Evolutionary conservation across 495 filamentous ascomycete genomes (phyloP).

Genomic region (Neurospora pannonica): DNA sequence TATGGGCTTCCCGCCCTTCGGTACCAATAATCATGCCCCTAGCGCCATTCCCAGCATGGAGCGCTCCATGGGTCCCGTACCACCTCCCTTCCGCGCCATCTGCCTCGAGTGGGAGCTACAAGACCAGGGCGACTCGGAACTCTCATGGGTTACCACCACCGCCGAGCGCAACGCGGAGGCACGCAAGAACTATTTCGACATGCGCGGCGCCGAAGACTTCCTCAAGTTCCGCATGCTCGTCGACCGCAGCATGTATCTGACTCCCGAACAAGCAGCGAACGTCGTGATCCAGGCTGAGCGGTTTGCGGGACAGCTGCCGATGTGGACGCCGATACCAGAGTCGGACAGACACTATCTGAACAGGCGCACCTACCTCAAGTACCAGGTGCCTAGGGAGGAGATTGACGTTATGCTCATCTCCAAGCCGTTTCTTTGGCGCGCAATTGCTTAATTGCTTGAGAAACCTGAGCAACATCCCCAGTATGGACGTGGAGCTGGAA

Average conservation of each 20-base stretch:
- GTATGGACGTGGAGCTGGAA: too few species aligned
- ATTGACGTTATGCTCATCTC: background rate
- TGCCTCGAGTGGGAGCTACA: background rate
- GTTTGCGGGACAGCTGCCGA: background rate
- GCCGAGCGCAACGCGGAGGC: background rate
- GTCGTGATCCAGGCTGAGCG: background rate
- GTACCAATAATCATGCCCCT: background rate
- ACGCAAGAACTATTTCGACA: constrained; percentile 27
- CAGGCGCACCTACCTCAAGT: background rate
- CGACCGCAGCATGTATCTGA: background rate
- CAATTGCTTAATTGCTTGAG: too few species aligned
- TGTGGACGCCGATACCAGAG: background rate
- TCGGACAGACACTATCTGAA: background rate
- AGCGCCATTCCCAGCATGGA: constrained; percentile 3
- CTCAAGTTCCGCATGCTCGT: background rate
- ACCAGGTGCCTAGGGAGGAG: background rate
- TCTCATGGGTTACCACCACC: background rate
- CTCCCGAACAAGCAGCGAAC: background rate
- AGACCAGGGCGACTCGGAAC: background rate
- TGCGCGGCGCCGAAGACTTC: constrained; percentile 25
- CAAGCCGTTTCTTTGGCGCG: too few species aligned
- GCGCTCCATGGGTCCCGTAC: constrained; percentile 11
- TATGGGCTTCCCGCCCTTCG: background rate
- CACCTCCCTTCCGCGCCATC: background rate
- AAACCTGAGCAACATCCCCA: too few species aligned